Evolutionary conservation across 768 basidiomycete species (phyloP).

Genomic region (Podaxis sp.): DNA sequence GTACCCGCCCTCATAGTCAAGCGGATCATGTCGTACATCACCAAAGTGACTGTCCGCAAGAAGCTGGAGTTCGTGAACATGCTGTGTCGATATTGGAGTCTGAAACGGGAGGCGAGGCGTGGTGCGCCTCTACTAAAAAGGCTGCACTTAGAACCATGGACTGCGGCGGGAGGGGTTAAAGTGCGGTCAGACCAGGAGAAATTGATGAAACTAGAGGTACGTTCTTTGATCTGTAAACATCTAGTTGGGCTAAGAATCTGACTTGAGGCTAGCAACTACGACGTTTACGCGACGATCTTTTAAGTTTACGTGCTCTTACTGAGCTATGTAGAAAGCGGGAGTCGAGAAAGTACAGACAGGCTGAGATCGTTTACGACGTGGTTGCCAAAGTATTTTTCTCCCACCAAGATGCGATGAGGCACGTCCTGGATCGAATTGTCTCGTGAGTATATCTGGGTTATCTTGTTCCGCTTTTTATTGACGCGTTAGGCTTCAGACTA

Average conservation of each 20-base stretch:
- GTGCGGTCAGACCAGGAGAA: conserved; percentile 82
- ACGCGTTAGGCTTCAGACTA: conserved; percentile 39
- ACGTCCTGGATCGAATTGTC: conserved; percentile 68
- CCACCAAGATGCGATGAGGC: conserved; percentile 56
- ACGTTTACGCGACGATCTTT: conserved; percentile 74
- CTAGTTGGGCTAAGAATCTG: not conserved
- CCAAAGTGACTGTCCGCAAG: conserved; percentile 67
- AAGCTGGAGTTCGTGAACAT: conserved; percentile 73
- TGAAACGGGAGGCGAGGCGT: conserved; percentile 90
- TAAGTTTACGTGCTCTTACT: conserved; percentile 62
- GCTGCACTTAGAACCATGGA: conserved; percentile 97
- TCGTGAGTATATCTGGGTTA: conserved; percentile 42
- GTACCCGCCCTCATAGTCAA: conserved; percentile 85
- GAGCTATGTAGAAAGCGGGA: conserved; percentile 77
- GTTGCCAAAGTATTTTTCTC: conserved; percentile 66
- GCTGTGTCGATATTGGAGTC: conserved; percentile 93
- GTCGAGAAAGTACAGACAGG: conserved; percentile 69
- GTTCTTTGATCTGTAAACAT: conserved; percentile 20
- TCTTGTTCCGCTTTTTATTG: not conserved
- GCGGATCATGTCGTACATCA: conserved; percentile 72
- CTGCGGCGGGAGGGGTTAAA: conserved; percentile 64
- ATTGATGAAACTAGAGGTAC: conserved; percentile 74
- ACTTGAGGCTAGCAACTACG: conserved; percentile 44
- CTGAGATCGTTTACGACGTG: conserved; percentile 63
- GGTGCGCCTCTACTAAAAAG: conserved; percentile 94